Conservation (phyloP, 805 yeast genomes). For the Lachancea kluyveri region DNA sequence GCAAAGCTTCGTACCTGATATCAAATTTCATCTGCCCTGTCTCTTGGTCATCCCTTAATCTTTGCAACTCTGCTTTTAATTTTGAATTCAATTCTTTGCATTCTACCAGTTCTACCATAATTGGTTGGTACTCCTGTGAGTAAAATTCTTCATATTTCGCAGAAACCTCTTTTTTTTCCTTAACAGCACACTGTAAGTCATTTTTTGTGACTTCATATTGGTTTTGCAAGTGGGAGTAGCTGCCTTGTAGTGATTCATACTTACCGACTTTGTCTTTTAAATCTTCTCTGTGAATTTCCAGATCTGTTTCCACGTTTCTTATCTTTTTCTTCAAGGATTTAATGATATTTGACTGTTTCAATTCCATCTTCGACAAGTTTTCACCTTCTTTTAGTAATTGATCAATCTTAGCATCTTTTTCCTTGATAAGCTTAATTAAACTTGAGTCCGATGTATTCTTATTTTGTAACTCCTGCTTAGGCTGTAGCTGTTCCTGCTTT, state of each 20-base stretch:
- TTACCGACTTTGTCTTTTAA: constrained; percentile 20
- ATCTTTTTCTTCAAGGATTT: constrained; percentile 48
- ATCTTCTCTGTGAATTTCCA: constrained; percentile 20
- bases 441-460: constrained; percentile 14
- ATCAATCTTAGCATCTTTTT: constrained; percentile 52
- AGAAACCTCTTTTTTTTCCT: constrained; percentile 1
- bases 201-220: neutral
- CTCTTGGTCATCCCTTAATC: constrained; percentile 30
- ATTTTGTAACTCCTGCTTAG: no score
- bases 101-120: constrained; percentile 24
- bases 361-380: constrained; percentile 61
- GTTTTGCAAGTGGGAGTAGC: constrained; percentile 4
- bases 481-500: no score
- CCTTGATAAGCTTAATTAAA: constrained; percentile 20
- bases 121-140: neutral
- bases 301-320: constrained; percentile 18
- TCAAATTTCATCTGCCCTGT: constrained; percentile 16
- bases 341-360: constrained; percentile 58
- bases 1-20: constrained; percentile 17
- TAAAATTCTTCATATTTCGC: neutral
- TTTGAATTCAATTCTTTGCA: constrained; percentile 18
- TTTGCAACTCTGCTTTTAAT: constrained; percentile 3
- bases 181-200: neutral
- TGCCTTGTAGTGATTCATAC: constrained; percentile 28
- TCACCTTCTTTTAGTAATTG: constrained; percentile 73